Conservation (phyloP, 345 rosid genomes). For the Sonneratia caseolaris region DNA sequence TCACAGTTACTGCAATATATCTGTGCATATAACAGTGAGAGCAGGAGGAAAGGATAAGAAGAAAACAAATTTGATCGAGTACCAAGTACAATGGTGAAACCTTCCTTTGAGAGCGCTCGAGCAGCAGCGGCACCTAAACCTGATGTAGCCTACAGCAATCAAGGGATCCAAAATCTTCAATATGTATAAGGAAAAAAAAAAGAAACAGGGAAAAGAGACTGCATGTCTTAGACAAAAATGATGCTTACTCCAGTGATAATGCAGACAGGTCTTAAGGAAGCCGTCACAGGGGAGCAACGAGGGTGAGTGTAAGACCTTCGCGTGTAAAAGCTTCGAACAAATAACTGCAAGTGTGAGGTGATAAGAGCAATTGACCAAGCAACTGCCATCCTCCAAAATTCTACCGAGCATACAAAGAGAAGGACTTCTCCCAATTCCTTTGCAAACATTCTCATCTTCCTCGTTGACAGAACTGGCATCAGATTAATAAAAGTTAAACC, state of each 20-base stretch:
- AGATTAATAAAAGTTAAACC: not conserved
- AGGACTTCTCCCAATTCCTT: conserved; percentile 30
- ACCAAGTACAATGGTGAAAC: conserved; percentile 75
- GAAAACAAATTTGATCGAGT: not conserved
- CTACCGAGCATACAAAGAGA: conserved; percentile 28
- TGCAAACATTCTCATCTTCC: conserved; percentile 13
- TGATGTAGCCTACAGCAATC: conserved; percentile 59
- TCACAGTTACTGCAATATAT: not conserved
- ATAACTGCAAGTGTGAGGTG: conserved; percentile 44
- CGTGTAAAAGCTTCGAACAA: conserved; percentile 23
- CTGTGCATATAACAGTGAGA: not conserved
- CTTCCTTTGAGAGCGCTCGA: conserved; percentile 56
- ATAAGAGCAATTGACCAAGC: conserved; percentile 51
- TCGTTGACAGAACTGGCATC: not conserved
- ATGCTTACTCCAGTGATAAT: conserved; percentile 63
- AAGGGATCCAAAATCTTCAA: not conserved
- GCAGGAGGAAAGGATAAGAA: not conserved
- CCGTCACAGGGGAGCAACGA: conserved; percentile 19
- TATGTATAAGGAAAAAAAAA: not conserved
- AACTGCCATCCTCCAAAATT: conserved; percentile 75
- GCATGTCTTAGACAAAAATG: not conserved
- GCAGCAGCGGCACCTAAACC: conserved; percentile 82
- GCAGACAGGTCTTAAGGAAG: conserved; percentile 41
- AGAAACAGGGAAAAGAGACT: not conserved
- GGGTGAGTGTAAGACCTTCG: conserved; percentile 20